Evolutionary conservation across 2,329 filamentous ascomycete species (phyloP), one percentile per base, ranked within the genome.

Genomic region (Diaporthe ilicicola): DNA sequence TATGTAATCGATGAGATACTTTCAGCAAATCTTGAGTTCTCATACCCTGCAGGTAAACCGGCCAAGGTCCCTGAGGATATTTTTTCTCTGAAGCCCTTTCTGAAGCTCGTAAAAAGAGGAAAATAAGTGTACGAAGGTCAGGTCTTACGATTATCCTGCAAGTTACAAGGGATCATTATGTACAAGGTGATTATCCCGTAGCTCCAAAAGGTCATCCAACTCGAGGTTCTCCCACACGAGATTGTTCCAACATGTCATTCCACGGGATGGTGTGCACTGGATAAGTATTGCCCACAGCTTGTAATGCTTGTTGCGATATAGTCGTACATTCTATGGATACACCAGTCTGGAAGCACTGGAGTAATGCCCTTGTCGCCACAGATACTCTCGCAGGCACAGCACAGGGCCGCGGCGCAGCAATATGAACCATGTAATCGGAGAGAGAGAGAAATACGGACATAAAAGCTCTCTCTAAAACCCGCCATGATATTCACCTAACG

Each of bases 391-490:
- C 29, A 50, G 7, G 39, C 29, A 22, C 24, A 50, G 59, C 29
- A 46, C 27, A 32, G 34, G 29, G 42, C 24, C 42, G 27, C 5
- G n/a, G 32, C 32, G 42, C n/a, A 64, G 27, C 48, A 32, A 39
- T 50, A 48, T 64, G 59, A 12, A 37, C 27, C n/a, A 15, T 50
- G 27, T 34, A 24, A 6, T 64, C 48, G 48, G 24, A 42, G 39
- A 56, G 42, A 34, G 62, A 67, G 48, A 55, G 55, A n/a, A 56
- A 34, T 34, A 65, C 62, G 37, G 62, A 56, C 56, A 39, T 15
- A 69, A 24, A 48, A 54, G 19, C 19, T 56, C 50, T 53, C 68
- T 71, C 56, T 69, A 69, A 65, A 22, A 53, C n/a, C 22, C n/a
- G 50, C 68, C 55, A 61, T 50, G 67, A 44, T 19, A 46, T 51